These are phyloP conservation scores for Hypoxylon sp. DNA, from an alignment of 2,329 filamentous ascomycete genomes.

Conservation along the genomic window DNA sequence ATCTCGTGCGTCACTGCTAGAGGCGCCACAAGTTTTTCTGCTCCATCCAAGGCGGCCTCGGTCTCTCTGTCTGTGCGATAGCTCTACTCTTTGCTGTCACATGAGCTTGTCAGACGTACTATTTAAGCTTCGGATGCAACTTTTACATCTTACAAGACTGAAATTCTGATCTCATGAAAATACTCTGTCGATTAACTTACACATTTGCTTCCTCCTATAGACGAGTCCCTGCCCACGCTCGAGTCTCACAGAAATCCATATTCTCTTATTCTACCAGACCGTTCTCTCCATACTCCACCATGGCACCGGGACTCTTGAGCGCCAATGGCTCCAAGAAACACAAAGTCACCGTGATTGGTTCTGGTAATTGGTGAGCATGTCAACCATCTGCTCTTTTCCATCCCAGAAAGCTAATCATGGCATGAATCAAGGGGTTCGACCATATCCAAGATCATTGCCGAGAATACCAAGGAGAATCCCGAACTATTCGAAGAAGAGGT, in stretches of 20 bases:
- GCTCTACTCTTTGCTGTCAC: conserved; percentile 25
- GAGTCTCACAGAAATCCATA: conserved; percentile 11
- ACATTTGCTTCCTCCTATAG: conserved; percentile 21
- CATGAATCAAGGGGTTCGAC: conserved; percentile 80
- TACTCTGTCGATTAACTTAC: conserved; percentile 26
- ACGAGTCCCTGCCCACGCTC: conserved; percentile 19
- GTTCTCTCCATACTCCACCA: conserved; percentile 38
- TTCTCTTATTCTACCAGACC: conserved; percentile 19
- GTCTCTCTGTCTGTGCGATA: conserved; percentile 17
- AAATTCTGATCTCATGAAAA: conserved; percentile 24
- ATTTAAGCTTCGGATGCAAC: conserved; percentile 1
- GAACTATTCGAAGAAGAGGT: conserved; percentile 87
- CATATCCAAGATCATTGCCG: conserved; percentile 95
- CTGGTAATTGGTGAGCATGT: conserved; percentile 84
- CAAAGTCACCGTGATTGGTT: conserved; percentile 93
- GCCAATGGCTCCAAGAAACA: conserved; percentile 75
- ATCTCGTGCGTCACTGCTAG: conserved; percentile 32
- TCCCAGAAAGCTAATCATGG: conserved; percentile 11
- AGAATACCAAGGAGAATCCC: conserved; percentile 82
- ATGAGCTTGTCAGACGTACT: conserved; percentile 24
- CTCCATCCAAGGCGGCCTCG: conserved; percentile 24
- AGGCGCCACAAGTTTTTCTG: conserved; percentile 28
- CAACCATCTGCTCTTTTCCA: not conserved
- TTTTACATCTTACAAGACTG: not conserved
- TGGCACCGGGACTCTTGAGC: conserved; percentile 49